A percentile compares a stretch with the other conserved stretches of the same genome.
These are phyloP conservation scores for Penicillium sp. DNA, from an alignment of 2,329 filamentous ascomycete genomes.

Conservation along the genomic window DNA sequence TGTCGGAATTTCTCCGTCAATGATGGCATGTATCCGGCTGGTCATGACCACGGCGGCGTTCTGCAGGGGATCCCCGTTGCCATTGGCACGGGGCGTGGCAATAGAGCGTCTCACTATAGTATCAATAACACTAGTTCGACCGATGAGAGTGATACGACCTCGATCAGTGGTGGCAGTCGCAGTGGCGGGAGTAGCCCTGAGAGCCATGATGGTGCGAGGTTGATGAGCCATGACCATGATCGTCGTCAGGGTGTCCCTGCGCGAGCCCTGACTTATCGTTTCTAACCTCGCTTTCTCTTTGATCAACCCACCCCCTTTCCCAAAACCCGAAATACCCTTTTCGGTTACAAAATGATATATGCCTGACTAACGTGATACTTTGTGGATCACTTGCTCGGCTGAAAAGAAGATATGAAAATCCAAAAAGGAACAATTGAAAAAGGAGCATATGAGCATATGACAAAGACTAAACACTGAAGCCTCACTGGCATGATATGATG, in stretches of 20 bases:
- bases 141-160: constrained; percentile 44
- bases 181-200: constrained; percentile 56
- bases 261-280: constrained; percentile 24
- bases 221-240: constrained; percentile 19
- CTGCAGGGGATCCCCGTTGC: constrained; percentile 62
- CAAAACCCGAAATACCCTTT: not conserved
- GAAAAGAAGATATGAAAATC: not conserved
- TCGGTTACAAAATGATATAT: not conserved
- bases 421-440: not conserved
- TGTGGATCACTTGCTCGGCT: not conserved
- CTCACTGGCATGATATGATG: constrained; percentile 15
- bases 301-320: not conserved
- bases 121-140: constrained; percentile 15
- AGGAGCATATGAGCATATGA: not conserved
- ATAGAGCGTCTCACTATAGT: not conserved
- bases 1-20: constrained; percentile 97
- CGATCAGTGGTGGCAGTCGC: constrained; percentile 42
- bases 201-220: constrained; percentile 24
- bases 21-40: constrained; percentile 74
- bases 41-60: constrained; percentile 50
- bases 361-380: not conserved
- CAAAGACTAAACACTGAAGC: constrained; percentile 9
- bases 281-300: not conserved
- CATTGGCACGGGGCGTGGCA: constrained; percentile 55
- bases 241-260: constrained; percentile 19